phyloP scores from a whole-genome alignment of 2,329 filamentous ascomycete species.

The Stagonosporopsis tanaceti region DNA sequence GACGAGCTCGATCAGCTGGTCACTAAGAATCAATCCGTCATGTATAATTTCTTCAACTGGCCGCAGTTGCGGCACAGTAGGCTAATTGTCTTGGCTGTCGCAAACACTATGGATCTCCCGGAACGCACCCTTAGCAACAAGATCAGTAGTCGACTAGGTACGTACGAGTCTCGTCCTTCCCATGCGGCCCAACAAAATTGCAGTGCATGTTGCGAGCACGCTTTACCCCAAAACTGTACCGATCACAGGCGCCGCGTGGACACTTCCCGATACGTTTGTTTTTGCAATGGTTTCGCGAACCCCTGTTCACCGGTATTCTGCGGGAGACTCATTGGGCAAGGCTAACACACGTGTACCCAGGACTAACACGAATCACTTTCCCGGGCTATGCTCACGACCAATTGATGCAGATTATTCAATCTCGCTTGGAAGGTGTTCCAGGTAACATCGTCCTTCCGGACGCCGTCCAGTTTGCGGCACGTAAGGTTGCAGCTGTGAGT shows the following conservation, averaged over 20 bases:
- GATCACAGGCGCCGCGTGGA: conserved; percentile 29
- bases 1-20: conserved; percentile 98
- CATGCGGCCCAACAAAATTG: conserved; percentile 13
- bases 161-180: conserved; percentile 25
- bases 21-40: conserved; percentile 98
- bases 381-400: conserved; percentile 97
- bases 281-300: conserved; percentile 29
- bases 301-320: conserved; percentile 23
- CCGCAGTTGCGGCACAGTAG: conserved; percentile 88
- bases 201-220: conserved; percentile 12
- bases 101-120: conserved; percentile 98
- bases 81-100: conserved; percentile 94
- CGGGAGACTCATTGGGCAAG: conserved; percentile 28
- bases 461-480: conserved; percentile 92
- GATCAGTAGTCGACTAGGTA: conserved; percentile 79
- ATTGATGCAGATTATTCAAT: conserved; percentile 95
- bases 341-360: conserved; percentile 48
- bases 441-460: conserved; percentile 91
- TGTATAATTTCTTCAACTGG: conserved; percentile 99
- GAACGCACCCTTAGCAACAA: conserved; percentile 98
- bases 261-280: conserved; percentile 21
- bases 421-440: conserved; percentile 86
- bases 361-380: conserved; percentile 93
- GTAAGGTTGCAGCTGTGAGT: conserved; percentile 95
- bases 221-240: conserved; percentile 24